phyloP scores from a whole-genome alignment of 768 basidiomycete genomes.

The Mycena floridula region DNA sequence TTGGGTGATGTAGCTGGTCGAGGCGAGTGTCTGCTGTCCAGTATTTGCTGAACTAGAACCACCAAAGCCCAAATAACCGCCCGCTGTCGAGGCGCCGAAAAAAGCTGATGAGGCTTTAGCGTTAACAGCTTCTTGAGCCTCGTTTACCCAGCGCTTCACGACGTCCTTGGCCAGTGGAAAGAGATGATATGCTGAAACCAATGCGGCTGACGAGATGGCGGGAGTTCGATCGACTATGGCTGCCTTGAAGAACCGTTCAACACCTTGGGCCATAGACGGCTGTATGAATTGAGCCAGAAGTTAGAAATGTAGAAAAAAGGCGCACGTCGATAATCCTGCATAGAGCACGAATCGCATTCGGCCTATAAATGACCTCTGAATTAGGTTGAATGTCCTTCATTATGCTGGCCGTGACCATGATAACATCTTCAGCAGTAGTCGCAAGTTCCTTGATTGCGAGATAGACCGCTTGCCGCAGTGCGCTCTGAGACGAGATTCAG shows the following conservation, averaged over 20 bases:
- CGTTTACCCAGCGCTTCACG: conserved; percentile 99
- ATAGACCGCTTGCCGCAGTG: conserved; percentile 96
- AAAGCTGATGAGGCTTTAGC: conserved; percentile 74
- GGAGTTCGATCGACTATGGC: conserved; percentile 97
- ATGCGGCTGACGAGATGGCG: conserved; percentile 91
- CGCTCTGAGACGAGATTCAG: conserved; percentile 51
- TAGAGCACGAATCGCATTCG: conserved; percentile 94
- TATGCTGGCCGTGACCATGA: conserved; percentile 99
- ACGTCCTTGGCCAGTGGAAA: conserved; percentile 92
- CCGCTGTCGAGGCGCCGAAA: conserved; percentile 46
- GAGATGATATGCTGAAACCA: conserved; percentile 96
- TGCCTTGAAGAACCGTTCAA: conserved; percentile 98
- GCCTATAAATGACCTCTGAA: conserved; percentile 95
- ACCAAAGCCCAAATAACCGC: conserved; percentile 73
- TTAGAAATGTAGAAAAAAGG: conserved; percentile 19
- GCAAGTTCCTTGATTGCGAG: conserved; percentile 97
- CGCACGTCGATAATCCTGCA: conserved; percentile 96
- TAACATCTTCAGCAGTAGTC: conserved; percentile 94
- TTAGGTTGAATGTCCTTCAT: conserved; percentile 99
- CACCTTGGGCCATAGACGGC: conserved; percentile 99
- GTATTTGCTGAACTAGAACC: conserved; percentile 41
- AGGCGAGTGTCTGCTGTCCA: conserved; percentile 73
- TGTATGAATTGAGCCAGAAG: conserved; percentile 22
- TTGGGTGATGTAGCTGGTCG: conserved; percentile 90
- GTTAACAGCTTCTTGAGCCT: conserved; percentile 93